Conservation (phyloP, 352 stramenopile species). For the Pythium phragmitis region DNA sequence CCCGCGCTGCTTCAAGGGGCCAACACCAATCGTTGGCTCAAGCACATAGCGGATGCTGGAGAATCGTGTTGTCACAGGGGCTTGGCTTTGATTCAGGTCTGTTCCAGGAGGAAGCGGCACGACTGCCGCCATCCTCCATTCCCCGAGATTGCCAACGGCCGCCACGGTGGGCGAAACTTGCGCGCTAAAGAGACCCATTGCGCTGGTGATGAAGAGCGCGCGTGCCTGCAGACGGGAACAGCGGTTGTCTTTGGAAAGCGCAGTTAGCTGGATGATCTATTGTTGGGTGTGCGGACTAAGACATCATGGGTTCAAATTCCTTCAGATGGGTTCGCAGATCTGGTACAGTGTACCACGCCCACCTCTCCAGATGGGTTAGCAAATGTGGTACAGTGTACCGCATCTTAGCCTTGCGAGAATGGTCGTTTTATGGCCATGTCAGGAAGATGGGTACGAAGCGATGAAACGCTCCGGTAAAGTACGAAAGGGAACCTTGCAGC, state of each 20-base stretch:
- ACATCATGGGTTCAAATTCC: not conserved
- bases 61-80: not conserved
- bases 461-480: constrained; percentile 25
- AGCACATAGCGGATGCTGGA: not conserved
- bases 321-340: too few species aligned
- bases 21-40: not conserved
- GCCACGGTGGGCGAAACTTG: not conserved
- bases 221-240: too few species aligned
- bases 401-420: constrained; percentile 1
- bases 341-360: too few species aligned
- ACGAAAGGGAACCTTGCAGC: constrained; percentile 18
- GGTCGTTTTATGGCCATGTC: constrained; percentile 21
- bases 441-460: constrained; percentile 27
- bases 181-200: not conserved
- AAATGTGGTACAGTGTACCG: constrained; percentile 24
- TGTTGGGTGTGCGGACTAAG: not conserved
- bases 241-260: not conserved
- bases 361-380: constrained; percentile 2
- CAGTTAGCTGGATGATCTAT: not conserved
- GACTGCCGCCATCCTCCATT: not conserved
- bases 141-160: not conserved
- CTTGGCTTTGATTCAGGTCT: not conserved
- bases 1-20: not conserved
- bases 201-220: not conserved
- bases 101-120: not conserved